These are phyloP conservation scores for Apophysomyces variabilis DNA, from an alignment of 371 early-diverging fungal species.

Conservation along the genomic window DNA sequence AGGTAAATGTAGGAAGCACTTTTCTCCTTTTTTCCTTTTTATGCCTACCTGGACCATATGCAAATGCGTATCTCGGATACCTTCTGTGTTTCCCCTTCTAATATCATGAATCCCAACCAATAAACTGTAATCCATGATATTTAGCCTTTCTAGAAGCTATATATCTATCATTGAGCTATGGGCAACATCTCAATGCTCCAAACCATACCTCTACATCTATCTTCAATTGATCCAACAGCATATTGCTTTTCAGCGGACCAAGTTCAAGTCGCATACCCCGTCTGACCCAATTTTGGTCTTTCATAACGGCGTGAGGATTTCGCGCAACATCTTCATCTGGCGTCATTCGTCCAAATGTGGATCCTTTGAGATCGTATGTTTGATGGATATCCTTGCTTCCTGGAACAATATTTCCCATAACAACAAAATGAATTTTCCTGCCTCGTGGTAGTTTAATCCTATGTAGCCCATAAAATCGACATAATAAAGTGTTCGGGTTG, in stretches of 20 bases:
- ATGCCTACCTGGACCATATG: constrained; percentile 72
- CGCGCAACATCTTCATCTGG: constrained; percentile 74
- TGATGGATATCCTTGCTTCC: constrained; percentile 96
- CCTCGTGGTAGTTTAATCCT: constrained; percentile 93
- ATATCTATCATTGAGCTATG: neutral
- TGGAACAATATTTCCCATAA: constrained; percentile 98
- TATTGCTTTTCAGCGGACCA: constrained; percentile 79
- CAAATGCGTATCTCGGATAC: constrained; percentile 85
- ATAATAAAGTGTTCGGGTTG: constrained; percentile 93
- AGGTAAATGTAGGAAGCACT: neutral
- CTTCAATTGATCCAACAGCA: constrained; percentile 83
- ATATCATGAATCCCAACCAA: constrained; percentile 90
- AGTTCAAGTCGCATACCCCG: constrained; percentile 72
- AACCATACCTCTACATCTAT: constrained; percentile 69
- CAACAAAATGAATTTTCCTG: constrained; percentile 95
- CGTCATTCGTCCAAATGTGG: constrained; percentile 84
- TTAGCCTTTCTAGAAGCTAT: constrained; percentile 69
- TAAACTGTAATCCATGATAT: constrained; percentile 98
- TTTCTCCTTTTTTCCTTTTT: neutral
- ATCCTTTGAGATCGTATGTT: constrained; percentile 95
- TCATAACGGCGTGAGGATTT: constrained; percentile 85
- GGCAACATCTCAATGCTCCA: neutral
- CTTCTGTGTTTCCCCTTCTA: constrained; percentile 81
- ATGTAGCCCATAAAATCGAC: constrained; percentile 94
- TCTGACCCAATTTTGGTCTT: constrained; percentile 95